These are phyloP conservation scores for Kurtzmaniella quercitrusa DNA, from an alignment of 1,139 yeast genomes.

Conservation along the genomic window DNA sequence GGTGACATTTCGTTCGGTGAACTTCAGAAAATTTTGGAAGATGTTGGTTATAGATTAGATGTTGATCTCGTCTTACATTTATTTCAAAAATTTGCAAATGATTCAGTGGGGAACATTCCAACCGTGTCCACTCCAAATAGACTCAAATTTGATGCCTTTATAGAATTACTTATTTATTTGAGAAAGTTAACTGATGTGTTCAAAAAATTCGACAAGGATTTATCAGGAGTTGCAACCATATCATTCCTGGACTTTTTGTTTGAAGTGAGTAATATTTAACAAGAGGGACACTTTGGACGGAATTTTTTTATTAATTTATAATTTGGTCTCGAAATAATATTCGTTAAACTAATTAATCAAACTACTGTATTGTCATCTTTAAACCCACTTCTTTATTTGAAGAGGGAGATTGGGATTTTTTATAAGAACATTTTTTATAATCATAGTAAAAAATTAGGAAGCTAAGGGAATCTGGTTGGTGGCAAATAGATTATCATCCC, in stretches of 20 bases:
- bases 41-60: constrained; percentile 66
- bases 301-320: too few species aligned
- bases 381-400: too few species aligned
- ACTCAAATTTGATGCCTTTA: constrained; percentile 78
- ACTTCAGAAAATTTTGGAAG: constrained; percentile 61
- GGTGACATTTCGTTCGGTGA: constrained; percentile 67
- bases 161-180: constrained; percentile 74
- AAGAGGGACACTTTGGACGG: constrained; percentile 4
- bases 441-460: too few species aligned
- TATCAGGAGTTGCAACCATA: constrained; percentile 74
- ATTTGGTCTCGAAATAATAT: too few species aligned
- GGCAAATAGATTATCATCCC: too few species aligned
- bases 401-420: too few species aligned
- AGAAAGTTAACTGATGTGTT: constrained; percentile 75
- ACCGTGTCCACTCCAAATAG: not conserved
- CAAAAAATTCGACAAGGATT: constrained; percentile 70
- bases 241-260: constrained; percentile 76
- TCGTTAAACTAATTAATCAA: too few species aligned
- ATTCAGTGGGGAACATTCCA: constrained; percentile 11
- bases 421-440: too few species aligned
- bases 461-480: too few species aligned
- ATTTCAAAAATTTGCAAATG: constrained; percentile 54
- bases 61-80: constrained; percentile 59
- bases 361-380: too few species aligned
- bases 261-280: constrained; percentile 44